Conservation (phyloP, 2,329 filamentous ascomycete genomes). For the Phoma sp. region DNA sequence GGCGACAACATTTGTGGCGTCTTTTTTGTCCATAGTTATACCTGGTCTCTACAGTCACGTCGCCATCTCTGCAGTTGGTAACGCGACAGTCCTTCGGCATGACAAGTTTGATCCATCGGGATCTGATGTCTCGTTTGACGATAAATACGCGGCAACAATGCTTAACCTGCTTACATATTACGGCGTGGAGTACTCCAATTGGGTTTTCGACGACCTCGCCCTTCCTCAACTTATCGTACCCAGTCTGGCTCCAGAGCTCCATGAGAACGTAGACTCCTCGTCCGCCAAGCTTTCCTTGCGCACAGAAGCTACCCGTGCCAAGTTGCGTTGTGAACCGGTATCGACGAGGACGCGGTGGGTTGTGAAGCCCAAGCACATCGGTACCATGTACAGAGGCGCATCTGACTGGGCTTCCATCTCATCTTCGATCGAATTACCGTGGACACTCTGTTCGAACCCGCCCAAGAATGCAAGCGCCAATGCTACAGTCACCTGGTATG, state of each 20-base stretch:
- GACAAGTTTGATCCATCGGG: neutral
- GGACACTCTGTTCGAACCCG: conserved; percentile 4
- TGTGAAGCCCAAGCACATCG: neutral
- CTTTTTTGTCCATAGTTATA: conserved; percentile 2
- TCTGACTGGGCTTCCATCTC: neutral
- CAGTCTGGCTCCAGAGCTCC: neutral
- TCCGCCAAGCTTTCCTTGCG: neutral
- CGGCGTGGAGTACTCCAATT: neutral
- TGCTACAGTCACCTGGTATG: neutral
- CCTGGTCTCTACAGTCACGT: neutral
- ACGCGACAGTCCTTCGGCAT: neutral
- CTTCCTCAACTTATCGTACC: neutral
- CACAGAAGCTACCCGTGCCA: neutral
- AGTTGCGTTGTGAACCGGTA: neutral
- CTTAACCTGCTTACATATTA: conserved; percentile 5
- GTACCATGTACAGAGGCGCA: neutral
- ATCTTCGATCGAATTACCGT: neutral
- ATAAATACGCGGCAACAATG: neutral
- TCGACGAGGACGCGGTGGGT: neutral
- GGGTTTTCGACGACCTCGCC: neutral
- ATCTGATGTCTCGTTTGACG: conserved; percentile 1
- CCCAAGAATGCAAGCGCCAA: neutral
- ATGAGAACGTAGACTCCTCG: neutral
- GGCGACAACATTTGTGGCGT: neutral
- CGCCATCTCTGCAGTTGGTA: neutral